Evolutionary conservation across 352 stramenopile genomes (phyloP), one percentile per base, ranked within the genome.

Genomic region (Pythium grandisporangium): DNA sequence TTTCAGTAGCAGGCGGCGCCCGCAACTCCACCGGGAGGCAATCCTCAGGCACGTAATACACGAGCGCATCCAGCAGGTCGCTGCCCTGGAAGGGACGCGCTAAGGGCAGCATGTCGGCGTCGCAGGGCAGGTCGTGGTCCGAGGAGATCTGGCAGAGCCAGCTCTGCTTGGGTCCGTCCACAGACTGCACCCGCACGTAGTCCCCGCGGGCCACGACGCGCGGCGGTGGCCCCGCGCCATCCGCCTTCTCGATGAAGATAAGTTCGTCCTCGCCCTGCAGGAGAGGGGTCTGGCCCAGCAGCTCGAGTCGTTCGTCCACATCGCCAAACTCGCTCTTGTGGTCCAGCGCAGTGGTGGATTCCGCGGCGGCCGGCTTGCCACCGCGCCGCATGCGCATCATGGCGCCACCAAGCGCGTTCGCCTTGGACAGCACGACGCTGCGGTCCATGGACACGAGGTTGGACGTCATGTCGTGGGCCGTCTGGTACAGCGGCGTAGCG

Each of bases 221-320:
- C 23, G 20, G 17, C 24, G 25, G 8, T n/a, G n/a, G n/a, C n/a
- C n/a, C n/a, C 12, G 22, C n/a, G 16, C 11, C 6, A 4, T 20
- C 22, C 6, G 17, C 35, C n/a, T 36, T 33, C 37, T 60, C 45
- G n/a, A 60, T 41, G 29, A 51, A 55, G 2, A 60, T 29, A 22
- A 48, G 24, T 7, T 60, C 52, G 36, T 60, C 52, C 27, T 60
- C 40, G 12, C 45, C 45, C 30, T 55, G 52, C 19, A 60, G 34
- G 25, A 54, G 52, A 32, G 52, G 46, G 11, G 36, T 43, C 22
- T 49, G 20, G 34, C 52, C 52, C 24, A 60, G 16, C 10, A 60
- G 17, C 11, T 32, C 27, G 8, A 32, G 10, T 32, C 27, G 27
- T 32, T 32, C 27, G 27, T 32, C 27, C 27, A 32, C 27, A 32